Base-by-base conservation (phyloP, 768 basidiomycete species). In the Russula dissimulans region DNA sequence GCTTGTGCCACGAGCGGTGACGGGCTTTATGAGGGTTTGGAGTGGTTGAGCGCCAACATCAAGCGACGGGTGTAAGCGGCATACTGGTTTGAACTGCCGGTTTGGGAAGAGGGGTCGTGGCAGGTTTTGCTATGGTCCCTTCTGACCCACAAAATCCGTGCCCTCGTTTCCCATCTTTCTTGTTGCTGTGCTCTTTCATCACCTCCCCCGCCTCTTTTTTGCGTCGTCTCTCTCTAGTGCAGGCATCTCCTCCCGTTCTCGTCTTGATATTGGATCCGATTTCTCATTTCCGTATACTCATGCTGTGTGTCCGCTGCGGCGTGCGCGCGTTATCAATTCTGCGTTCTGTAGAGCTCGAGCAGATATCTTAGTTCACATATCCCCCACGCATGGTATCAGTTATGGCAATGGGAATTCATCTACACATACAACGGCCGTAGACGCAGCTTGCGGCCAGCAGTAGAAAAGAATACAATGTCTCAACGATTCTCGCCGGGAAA, bases 1-100 rank as follows among this genome's bases (percentile, higher is more conserved):
- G 94, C 97, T 47, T 99, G 95, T 71, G 97, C 97, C 58, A 97
- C 97, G 47, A 95, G 91, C 67, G 97, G 95, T 66, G 97, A 98
- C 72, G 97, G 97, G 78, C 80, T 98, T 60, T 98, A 98, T 74
- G 95, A 97, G 77, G 95, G 95, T 75, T 81, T 97, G 68, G 95
- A 97, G 78, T 97, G 94, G 95, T 77, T 93, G 82, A 89, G 87
- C 67, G 81, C 83, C 67, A 92, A 92, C 80, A 87, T 92, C 78
- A 90, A 89, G 77, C 85, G 86, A 72, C 86, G 87, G 74, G 78
- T 78, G 76, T 89, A 83, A 84, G 54, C 50, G 52, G 59, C 66
- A 63, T 67, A 60, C 67, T 69, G 43, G 53, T 59, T 69, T 59
- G 67, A 65, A 68, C 67, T 61, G 71, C 71, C 70, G 67, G 50